Base-by-base conservation (phyloP, 805 yeast species). In the Metschnikowia sp. region DNA sequence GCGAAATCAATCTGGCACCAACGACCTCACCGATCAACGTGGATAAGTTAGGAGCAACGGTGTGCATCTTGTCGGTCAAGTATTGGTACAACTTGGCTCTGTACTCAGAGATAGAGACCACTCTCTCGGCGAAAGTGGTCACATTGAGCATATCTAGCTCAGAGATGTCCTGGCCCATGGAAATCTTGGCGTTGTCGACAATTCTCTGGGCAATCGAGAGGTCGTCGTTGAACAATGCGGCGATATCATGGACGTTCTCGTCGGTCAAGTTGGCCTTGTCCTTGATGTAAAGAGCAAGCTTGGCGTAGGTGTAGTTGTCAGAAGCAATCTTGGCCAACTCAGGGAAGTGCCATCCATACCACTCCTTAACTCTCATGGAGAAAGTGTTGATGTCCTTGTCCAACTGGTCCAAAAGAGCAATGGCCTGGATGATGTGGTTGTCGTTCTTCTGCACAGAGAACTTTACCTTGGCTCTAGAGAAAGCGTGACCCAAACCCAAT, bases 331-430 rank as follows among this genome's bases (percentile, higher is more conserved):
- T 88, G 61, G 95, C 94, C 74, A 90, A 81, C 76, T 90, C 97
- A 50, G 97, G 97, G 84, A 94, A 90, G 69, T 90, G 97, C 97
- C 97, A 90, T 62, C 96, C 96, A 75, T 90, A 90, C 97, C 97
- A 90, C 75, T 90, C 97, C 76, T 90, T 88, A 57, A 87, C 94
- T 74, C 97, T 84, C 97, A 90, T 90, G 50, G 97, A 85, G 69
- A 88, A 94, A 51, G 97, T 91, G 78, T 94, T 94, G 72, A 94
- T 86, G 69, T 94, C 99, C 76, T 95, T 95, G 75, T 94, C 99
- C 63, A 94, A 83, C 75, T 94, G 97, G 68, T 95, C 99, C 63
- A 94, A 81, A 59, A 92, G 78, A 42, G 99, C 97, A 76, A 94
- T 94, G 44, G 99, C 97, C 78, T 94, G 99, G 68, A 94, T 94